Evolutionary conservation across 2,329 filamentous ascomycete species (phyloP).

Genomic region (Phialocephala subalpina): DNA sequence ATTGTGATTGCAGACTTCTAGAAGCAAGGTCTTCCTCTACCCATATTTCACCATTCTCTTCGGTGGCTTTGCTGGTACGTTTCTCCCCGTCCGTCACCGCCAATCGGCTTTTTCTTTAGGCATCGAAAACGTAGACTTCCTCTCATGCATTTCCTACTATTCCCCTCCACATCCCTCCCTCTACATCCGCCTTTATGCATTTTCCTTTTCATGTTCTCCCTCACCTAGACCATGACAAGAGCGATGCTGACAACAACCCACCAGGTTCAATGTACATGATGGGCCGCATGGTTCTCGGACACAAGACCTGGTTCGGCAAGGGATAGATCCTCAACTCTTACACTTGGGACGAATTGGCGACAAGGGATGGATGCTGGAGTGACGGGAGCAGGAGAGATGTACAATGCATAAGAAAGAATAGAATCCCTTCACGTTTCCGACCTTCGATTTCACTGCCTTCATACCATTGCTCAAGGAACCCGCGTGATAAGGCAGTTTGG

Average conservation of each 20-base stretch:
- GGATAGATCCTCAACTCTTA: conserved; percentile 48
- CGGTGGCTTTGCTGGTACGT: conserved; percentile 69
- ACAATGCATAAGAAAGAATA: conserved; percentile 14
- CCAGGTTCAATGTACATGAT: conserved; percentile 71
- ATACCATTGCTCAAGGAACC: background rate
- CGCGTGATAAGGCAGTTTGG: background rate
- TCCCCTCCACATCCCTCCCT: background rate
- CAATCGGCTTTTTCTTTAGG: no score
- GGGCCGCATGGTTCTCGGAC: conserved; percentile 74
- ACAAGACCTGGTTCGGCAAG: conserved; percentile 80
- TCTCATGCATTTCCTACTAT: no score
- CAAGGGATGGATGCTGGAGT: background rate
- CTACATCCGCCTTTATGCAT: no score
- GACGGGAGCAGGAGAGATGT: background rate
- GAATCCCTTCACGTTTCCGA: conserved; percentile 4
- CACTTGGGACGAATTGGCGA: background rate
- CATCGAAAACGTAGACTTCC: no score
- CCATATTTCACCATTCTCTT: conserved; percentile 74
- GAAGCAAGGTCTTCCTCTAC: conserved; percentile 70
- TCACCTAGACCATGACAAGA: no score
- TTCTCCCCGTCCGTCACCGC: background rate
- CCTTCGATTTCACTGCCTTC: background rate
- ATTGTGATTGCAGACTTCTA: conserved; percentile 59
- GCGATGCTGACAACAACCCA: background rate
- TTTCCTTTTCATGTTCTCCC: no score